Percentiles rank a stretch among this genome's conserved stretches.
phyloP scores from a whole-genome alignment of 2,329 filamentous ascomycete species.

The Drechslerella dactyloides region DNA sequence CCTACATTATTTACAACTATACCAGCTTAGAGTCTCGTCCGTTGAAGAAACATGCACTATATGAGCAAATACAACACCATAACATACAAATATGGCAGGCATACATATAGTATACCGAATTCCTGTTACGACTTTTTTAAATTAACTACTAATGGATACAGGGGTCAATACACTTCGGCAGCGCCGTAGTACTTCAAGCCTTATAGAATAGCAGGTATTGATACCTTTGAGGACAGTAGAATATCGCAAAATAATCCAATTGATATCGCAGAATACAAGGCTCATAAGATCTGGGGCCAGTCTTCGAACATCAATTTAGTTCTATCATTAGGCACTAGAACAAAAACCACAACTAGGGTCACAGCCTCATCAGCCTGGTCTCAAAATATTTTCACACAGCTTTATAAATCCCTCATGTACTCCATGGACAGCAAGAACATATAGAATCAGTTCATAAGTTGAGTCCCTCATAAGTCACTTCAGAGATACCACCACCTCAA shows the following conservation, averaged over 20 bases:
- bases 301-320: slow-evolving; percentile 7
- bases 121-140: neutral
- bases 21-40: neutral
- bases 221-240: slow-evolving; percentile 13
- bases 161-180: slow-evolving; percentile 14
- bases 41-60: neutral
- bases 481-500: slow-evolving; percentile 20
- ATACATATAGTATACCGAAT: slow-evolving; percentile 1
- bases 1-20: slow-evolving; percentile 19
- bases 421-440: slow-evolving; percentile 20
- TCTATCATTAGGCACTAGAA: slow-evolving; percentile 10
- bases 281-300: slow-evolving; percentile 8
- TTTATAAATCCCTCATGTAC: slow-evolving; percentile 15
- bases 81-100: slow-evolving; percentile 13
- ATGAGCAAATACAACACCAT: slow-evolving; percentile 4
- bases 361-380: neutral
- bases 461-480: slow-evolving; percentile 2
- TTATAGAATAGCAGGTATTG: slow-evolving; percentile 11
- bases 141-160: neutral
- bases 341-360: neutral
- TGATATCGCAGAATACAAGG: slow-evolving; percentile 18
- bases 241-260: slow-evolving; percentile 17
- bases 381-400: slow-evolving; percentile 7
- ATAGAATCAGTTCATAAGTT: slow-evolving; percentile 18
- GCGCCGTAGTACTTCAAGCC: slow-evolving; percentile 20